A percentile compares a stretch with the other conserved stretches of the same genome.
Conservation (phyloP, 2,329 filamentous ascomycete species). For the Xylariaceae sp. region DNA sequence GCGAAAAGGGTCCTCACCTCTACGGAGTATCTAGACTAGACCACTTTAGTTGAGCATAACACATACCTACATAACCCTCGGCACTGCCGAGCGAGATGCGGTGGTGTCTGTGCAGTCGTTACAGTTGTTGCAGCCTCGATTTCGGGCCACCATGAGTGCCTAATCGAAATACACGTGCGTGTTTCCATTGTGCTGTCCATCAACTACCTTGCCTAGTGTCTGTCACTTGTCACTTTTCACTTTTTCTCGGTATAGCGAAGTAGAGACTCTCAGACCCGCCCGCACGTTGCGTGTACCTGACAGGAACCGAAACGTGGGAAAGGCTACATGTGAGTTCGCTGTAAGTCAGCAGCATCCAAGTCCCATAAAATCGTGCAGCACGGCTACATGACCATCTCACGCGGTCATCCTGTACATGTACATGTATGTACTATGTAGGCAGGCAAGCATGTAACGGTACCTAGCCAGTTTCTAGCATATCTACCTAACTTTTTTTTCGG, state of each 20-base stretch:
- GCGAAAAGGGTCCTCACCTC: too few relatives aligned
- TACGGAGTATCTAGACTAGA: too few relatives aligned
- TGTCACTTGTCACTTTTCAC: conserved; percentile 15
- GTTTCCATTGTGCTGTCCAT: too few relatives aligned
- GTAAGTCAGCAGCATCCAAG: conserved; percentile 14
- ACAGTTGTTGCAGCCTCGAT: too few relatives aligned
- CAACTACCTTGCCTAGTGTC: too few relatives aligned
- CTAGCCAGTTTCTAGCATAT: background rate
- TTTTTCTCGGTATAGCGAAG: conserved; percentile 2
- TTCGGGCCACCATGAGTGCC: conserved; percentile 7
- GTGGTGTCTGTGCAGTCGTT: conserved; percentile 3
- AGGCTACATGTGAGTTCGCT: conserved; percentile 12
- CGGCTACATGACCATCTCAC: conserved; percentile 17
- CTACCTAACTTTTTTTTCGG: background rate
- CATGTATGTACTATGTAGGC: conserved; percentile 17
- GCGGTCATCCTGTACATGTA: conserved; percentile 24
- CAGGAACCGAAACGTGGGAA: conserved; percentile 24
- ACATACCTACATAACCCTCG: too few relatives aligned
- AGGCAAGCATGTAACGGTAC: conserved; percentile 13
- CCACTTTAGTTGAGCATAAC: too few relatives aligned
- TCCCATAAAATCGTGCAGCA: conserved; percentile 17
- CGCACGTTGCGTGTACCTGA: conserved; percentile 17
- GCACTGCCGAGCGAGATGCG: conserved; percentile 2
- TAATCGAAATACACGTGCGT: too few relatives aligned
- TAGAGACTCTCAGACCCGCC: conserved; percentile 12